Conservation (phyloP, 73 alveolate species). For the Stentor coeruleus region DNA sequence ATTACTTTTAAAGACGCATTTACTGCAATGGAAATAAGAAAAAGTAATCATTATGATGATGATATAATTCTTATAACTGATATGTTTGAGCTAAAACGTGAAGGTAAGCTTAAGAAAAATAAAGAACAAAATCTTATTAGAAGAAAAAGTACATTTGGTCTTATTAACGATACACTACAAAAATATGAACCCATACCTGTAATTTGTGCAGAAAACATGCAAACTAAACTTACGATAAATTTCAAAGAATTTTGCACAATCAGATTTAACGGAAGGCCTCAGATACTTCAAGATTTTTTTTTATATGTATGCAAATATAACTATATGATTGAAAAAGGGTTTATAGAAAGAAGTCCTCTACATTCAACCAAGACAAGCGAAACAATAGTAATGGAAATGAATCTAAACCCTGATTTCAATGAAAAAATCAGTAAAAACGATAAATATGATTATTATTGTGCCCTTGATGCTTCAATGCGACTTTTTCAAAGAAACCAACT, state of each 20-base stretch:
- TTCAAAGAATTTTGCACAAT: background rate
- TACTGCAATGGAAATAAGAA: too few species aligned
- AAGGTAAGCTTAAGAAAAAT: background rate
- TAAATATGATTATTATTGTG: background rate
- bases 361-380: background rate
- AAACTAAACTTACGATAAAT: background rate
- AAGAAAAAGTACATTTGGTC: conserved; percentile 8
- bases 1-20: too few species aligned
- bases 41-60: too few species aligned
- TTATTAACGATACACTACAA: background rate
- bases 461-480: background rate
- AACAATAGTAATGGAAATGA: background rate
- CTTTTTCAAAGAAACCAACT: background rate
- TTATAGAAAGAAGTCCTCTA: background rate
- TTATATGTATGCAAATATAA: background rate
- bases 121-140: background rate
- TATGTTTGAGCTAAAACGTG: too few species aligned
- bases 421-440: background rate
- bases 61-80: too few species aligned
- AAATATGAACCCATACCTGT: too few species aligned
- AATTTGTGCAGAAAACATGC: background rate
- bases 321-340: too few species aligned
- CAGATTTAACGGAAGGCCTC: background rate
- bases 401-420: background rate
- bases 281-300: background rate